phyloP scores from a whole-genome alignment of 208 protist species.

The Strigomonas culicis region DNA sequence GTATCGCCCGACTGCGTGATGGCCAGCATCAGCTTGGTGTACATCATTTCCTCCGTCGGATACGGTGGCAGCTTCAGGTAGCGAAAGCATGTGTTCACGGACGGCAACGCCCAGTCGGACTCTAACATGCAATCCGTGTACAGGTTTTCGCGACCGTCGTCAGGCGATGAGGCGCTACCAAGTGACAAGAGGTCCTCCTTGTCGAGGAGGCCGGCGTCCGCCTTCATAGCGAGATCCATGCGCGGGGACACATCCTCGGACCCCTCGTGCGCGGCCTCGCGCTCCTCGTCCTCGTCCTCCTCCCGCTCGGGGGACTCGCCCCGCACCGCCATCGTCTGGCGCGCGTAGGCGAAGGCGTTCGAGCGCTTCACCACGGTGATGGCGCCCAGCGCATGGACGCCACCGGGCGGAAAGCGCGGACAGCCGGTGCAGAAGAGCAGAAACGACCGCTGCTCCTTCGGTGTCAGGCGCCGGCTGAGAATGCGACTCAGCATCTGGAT shows the following conservation, averaged over 20 bases:
- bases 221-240: conserved; percentile 6
- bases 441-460: conserved; percentile 80
- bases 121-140: conserved; percentile 2
- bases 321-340: conserved; percentile 1
- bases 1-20: conserved; percentile 76
- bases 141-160: conserved; percentile 4
- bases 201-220: not conserved
- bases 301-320: conserved; percentile 6
- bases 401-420: conserved; percentile 80
- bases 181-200: conserved; percentile 1
- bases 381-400: conserved; percentile 72
- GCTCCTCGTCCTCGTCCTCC: conserved; percentile 24
- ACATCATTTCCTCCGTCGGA: conserved; percentile 77
- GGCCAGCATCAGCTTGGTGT: conserved; percentile 75
- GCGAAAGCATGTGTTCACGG: conserved; percentile 90
- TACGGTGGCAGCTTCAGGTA: conserved; percentile 91
- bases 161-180: not conserved
- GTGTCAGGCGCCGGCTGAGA: conserved; percentile 57
- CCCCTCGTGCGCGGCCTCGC: not conserved
- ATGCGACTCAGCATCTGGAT: conserved; percentile 69
- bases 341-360: conserved; percentile 42
- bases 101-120: conserved; percentile 77
- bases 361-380: conserved; percentile 88
- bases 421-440: conserved; percentile 90
- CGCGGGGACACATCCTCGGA: not conserved